Evolutionary conservation across 495 filamentous ascomycete genomes (phyloP), one percentile per base, ranked within the genome.

Genomic region (Chaetomidium leptoderma): DNA sequence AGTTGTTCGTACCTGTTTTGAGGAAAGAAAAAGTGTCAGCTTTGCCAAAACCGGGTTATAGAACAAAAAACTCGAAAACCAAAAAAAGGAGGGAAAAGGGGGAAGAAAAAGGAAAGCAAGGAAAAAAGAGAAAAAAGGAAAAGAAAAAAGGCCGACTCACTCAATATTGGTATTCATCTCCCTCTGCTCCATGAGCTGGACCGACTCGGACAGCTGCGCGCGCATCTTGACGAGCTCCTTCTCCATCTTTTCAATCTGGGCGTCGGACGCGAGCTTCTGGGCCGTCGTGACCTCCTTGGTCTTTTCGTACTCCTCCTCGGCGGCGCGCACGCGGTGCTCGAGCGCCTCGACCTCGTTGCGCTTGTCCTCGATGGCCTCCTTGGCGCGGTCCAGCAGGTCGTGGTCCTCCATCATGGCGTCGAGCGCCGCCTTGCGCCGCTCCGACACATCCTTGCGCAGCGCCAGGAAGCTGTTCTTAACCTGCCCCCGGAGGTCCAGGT

Each of bases 131-230:
- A n/a, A n/a, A n/a, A n/a, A n/a, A n/a, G n/a, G n/a, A n/a, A n/a
- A n/a, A n/a, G n/a, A n/a, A 17, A 45, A 43, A 19, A 11, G 27
- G 14, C 4, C 39, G 6, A 81, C 86, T 54, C 75, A 92, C 86
- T 97, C 92, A 64, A 97, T 91, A 60, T 92, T 92, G 39, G 89
- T 92, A 59, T 89, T 93, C 88, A 97, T 96, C 76, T 97, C 91
- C 50, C 90, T 81, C 72, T 97, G 92, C 70, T 96, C 91, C 83
- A 95, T 87, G 51, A 95, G 70, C 72, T 96, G 90, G 55, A 96
- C 88, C 40, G 84, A 89, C 69, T 97, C 92, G n/a, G 80, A 85
- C 49, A 97, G 78, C 24, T 86, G 85, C 3, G 85, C 81, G 55
- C 91, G 81, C 90, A 97, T 95, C 76, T 90, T 91, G 40, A 89